Evolutionary conservation across 176 grass and related monocot genomes (phyloP), one percentile per base, ranked within the genome.

Genomic region (Carex kokanica): DNA sequence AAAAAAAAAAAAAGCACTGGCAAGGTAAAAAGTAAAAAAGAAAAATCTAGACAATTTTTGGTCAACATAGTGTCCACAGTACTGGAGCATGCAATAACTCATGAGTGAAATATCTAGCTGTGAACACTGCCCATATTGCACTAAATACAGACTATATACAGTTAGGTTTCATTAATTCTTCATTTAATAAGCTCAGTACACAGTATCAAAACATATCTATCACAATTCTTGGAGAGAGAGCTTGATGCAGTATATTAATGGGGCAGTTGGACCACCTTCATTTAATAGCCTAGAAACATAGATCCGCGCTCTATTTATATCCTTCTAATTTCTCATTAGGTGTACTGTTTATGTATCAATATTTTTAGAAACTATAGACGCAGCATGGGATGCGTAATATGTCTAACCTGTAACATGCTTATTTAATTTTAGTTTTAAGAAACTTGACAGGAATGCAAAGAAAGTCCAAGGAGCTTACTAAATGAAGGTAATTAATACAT

Each of bases 141-240:
- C 13, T 82, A 82, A 82, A 41, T 82, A 66, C 16, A 65, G 31
- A 5, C 79, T 82, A 8, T 49, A 25, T 40, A 24, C 14, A 14
- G n/a, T 64, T 21, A 82, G 60, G 41, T 81, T 65, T 68, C 80
- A 82, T 82, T 53, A 82, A 52, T 82, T 82, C 80, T 65, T 82
- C 60, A 62, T 82, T 82, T 53, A 82, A 82, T 65, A 67, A 82
- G 61, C 38, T 82, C 59, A 54, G 79, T 82, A 82, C 4, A 82
- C 38, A 82, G 43, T 62, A 82, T 52, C 13, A 61, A 82, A 34
- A 1, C 20, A 67, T 66, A 62, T 68, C 78, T 81, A 61, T 68
- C 80, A 68, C 60, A 18, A 82, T 13, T 82, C 23, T 82, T 82
- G 53, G 31, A 38, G 9, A 80, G 11, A 80, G 72, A 51, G 24